These are phyloP conservation scores for Phytophthora crassamura DNA, from an alignment of 352 stramenopile species.

Conservation along the genomic window DNA sequence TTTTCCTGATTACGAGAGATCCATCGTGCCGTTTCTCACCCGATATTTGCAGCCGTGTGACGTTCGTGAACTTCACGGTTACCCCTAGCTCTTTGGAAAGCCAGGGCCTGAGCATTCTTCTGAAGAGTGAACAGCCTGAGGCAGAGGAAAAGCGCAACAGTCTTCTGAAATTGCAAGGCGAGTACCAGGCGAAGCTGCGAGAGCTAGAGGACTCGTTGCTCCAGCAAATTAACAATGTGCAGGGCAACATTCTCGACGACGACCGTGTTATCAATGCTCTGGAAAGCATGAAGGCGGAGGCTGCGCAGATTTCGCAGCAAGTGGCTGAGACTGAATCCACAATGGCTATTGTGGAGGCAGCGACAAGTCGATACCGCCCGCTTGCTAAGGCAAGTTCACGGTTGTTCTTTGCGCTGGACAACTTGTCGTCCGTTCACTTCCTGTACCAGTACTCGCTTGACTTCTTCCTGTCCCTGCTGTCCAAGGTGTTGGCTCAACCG, in stretches of 20 bases:
- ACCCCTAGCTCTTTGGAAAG: slow-evolving; percentile 98
- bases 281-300: slow-evolving; percentile 98
- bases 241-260: slow-evolving; percentile 99
- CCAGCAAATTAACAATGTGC: slow-evolving; percentile 97
- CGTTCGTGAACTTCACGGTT: slow-evolving; percentile 99
- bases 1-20: slow-evolving; percentile 99
- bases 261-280: slow-evolving; percentile 99
- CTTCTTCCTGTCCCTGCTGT: slow-evolving; percentile 98
- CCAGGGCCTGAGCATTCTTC: slow-evolving; percentile 95
- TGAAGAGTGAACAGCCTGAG: slow-evolving; percentile 98
- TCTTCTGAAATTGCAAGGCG: slow-evolving; percentile 97
- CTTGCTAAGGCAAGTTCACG: slow-evolving; percentile 91
- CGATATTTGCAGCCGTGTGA: slow-evolving; percentile 99
- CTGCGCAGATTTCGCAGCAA: slow-evolving; percentile 95
- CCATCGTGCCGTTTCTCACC: slow-evolving; percentile 97
- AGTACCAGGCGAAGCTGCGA: slow-evolving; percentile 97
- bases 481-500: slow-evolving; percentile 86
- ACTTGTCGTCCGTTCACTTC: slow-evolving; percentile 96
- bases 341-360: slow-evolving; percentile 86
- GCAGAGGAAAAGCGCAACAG: slow-evolving; percentile 96
- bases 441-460: slow-evolving; percentile 99
- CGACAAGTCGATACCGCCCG: slow-evolving; percentile 96
- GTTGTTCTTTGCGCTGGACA: slow-evolving; percentile 94
- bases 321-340: slow-evolving; percentile 83
- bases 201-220: slow-evolving; percentile 99